A percentile compares a stretch with the other conserved stretches of the same genome.
Conservation (phyloP, 768 basidiomycete genomes). For the Termitomyces sp. region DNA sequence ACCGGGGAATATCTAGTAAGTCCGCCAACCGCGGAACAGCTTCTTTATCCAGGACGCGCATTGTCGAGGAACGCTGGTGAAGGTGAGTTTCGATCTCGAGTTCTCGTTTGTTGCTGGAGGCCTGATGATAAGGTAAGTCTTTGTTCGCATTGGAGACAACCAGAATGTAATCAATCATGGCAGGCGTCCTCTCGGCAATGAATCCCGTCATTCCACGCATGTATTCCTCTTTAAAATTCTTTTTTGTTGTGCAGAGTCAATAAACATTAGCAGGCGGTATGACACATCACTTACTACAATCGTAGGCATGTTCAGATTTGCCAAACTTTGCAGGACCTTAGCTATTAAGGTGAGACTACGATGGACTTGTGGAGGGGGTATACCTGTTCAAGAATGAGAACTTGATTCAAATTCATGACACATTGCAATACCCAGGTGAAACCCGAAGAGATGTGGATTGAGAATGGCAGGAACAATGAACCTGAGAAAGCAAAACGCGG, state of each 20-base stretch:
- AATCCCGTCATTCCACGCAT: slow-evolving; percentile 79
- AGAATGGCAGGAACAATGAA: slow-evolving; percentile 89
- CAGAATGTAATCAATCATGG: slow-evolving; percentile 78
- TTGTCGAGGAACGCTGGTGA: slow-evolving; percentile 50
- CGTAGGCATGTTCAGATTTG: slow-evolving; percentile 73
- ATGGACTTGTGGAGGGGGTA: slow-evolving; percentile 64
- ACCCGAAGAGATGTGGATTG: slow-evolving; percentile 81
- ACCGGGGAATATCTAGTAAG: slow-evolving; percentile 72
- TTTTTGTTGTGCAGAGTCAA: neutral
- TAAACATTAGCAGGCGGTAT: neutral
- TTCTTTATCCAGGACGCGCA: slow-evolving; percentile 62
- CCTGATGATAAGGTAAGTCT: slow-evolving; percentile 25
- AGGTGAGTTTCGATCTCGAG: slow-evolving; percentile 53
- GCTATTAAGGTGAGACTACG: slow-evolving; percentile 83
- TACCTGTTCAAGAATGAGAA: slow-evolving; percentile 39
- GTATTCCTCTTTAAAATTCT: slow-evolving; percentile 61
- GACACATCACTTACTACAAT: slow-evolving; percentile 2
- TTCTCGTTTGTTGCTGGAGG: slow-evolving; percentile 41
- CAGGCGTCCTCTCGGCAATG: slow-evolving; percentile 53
- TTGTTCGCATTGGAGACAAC: slow-evolving; percentile 60
- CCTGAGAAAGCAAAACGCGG: slow-evolving; percentile 85
- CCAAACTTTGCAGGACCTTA: slow-evolving; percentile 86
- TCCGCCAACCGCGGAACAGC: slow-evolving; percentile 71
- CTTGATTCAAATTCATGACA: neutral
- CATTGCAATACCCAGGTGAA: slow-evolving; percentile 60